phyloP scores from a whole-genome alignment of 1,284 basidiomycete species.

The Grifola frondosa region DNA sequence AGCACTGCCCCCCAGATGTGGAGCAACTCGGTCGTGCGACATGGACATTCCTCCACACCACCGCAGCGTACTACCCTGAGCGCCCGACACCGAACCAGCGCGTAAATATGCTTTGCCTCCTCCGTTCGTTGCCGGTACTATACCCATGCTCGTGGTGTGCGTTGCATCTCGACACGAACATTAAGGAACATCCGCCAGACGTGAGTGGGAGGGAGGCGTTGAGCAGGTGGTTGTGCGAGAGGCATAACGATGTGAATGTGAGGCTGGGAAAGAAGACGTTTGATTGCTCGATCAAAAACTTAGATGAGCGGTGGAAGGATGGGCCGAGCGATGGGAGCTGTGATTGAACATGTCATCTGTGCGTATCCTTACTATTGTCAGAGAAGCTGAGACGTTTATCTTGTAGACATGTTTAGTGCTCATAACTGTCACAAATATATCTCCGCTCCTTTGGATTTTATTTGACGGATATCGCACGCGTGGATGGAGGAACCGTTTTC shows the following conservation, averaged over 20 bases:
- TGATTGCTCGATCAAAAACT: slow-evolving; percentile 66
- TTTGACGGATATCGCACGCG: too few species aligned
- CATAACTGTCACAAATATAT: too few species aligned
- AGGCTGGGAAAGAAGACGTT: slow-evolving; percentile 82
- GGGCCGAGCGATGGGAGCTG: slow-evolving; percentile 86
- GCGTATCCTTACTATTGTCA: neutral
- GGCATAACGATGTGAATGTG: slow-evolving; percentile 89
- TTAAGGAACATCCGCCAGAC: slow-evolving; percentile 69
- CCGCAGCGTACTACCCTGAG: slow-evolving; percentile 92
- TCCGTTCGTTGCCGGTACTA: slow-evolving; percentile 74
- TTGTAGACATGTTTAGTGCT: too few species aligned
- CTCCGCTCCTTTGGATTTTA: too few species aligned
- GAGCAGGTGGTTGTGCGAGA: slow-evolving; percentile 85
- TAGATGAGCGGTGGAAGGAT: slow-evolving; percentile 88
- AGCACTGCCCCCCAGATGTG: slow-evolving; percentile 84
- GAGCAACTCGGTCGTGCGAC: slow-evolving; percentile 87
- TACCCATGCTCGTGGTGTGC: slow-evolving; percentile 91
- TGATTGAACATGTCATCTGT: slow-evolving; percentile 55
- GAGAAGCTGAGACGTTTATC: neutral
- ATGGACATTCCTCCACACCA: slow-evolving; percentile 94
- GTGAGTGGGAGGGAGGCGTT: slow-evolving; percentile 67
- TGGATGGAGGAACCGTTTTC: too few species aligned
- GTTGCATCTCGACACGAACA: slow-evolving; percentile 70
- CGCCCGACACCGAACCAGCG: slow-evolving; percentile 70
- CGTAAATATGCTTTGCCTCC: slow-evolving; percentile 76